Base-by-base conservation (phyloP, 345 rosid genomes). In the Kernera saxatilis region DNA sequence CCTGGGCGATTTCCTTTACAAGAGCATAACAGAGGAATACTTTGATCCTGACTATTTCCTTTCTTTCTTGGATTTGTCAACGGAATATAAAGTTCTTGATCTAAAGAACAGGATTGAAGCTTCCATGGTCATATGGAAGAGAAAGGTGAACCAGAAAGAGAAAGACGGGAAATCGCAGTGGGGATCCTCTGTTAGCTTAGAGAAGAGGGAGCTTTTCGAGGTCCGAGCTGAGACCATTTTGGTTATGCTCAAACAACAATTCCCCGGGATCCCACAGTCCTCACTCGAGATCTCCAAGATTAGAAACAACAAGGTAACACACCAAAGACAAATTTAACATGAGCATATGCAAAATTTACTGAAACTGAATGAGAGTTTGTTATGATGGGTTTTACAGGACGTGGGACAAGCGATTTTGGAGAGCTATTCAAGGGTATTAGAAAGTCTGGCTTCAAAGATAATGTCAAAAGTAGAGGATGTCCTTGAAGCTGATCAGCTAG, bases 21-120 rank as follows among this genome's bases (percentile, higher is more conserved):
- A 82, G 77, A 83, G 83, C 88, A 89, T 93, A 73, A 93, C 98
- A 0, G 84, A 80, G 14, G 98, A 93, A 0, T 44, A 63, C 69
- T 93, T 93, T 39, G 97, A 91, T 75, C 91, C 97, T 0, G 86
- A 71, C 56, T 88, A 84, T 45, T 89, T 93, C 82, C 72, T 93
- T 3, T 83, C 96, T 7, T 71, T 77, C 48, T 72, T 89, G 85
- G 97, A 93, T 71, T 60, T 93, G 64, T 81, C 97, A 32, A 87
- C 88, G 2, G 98, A 93, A 72, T 84, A 91, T 79, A 82, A 82
- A 43, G 91, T 93, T 7, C 82, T 93, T 57, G 97, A 93, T 52
- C 85, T 93, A 39, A 93, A 89, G 87, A 82, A 93, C 76, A 85
- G 91, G 78, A 89, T 93, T 13, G 98, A 93, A 81, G 98, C 98